phyloP scores from a whole-genome alignment of 495 filamentous ascomycete genomes.

The Xylaria sp. region DNA sequence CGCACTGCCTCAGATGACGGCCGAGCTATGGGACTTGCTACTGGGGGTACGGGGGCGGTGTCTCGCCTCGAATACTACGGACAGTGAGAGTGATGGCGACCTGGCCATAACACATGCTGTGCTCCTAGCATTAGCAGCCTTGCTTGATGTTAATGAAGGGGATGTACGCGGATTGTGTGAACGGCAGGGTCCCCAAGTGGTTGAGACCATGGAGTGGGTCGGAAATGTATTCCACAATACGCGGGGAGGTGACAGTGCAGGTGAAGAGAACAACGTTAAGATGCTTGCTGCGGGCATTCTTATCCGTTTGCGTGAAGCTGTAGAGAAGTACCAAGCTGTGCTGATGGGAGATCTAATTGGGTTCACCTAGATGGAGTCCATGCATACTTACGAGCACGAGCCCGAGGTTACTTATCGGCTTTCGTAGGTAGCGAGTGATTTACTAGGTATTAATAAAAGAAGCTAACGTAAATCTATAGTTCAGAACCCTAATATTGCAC shows the following conservation, averaged over 20 bases:
- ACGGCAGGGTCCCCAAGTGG: conserved; percentile 59
- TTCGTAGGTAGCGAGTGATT: background rate
- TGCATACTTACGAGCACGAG: background rate
- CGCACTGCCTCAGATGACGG: conserved; percentile 69
- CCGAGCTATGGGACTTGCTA: conserved; percentile 72
- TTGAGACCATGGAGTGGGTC: conserved; percentile 63
- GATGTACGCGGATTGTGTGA: conserved; percentile 77
- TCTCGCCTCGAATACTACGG: conserved; percentile 31
- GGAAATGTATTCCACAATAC: conserved; percentile 48
- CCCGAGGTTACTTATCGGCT: background rate
- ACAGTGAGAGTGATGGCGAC: conserved; percentile 50
- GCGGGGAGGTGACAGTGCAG: conserved; percentile 52
- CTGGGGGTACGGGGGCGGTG: conserved; percentile 54
- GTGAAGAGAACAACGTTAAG: conserved; percentile 67
- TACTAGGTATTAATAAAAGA: background rate
- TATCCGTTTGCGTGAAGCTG: conserved; percentile 76
- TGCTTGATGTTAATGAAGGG: conserved; percentile 83
- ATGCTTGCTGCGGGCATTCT: conserved; percentile 84
- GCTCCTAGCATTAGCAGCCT: conserved; percentile 77
- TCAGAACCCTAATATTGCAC: background rate
- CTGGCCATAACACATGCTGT: conserved; percentile 72
- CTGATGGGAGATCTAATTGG: conserved; percentile 67
- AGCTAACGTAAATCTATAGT: background rate
- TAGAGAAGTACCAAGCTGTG: conserved; percentile 79
- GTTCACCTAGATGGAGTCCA: conserved; percentile 35